These are phyloP conservation scores for Lotmaria passim DNA, from an alignment of 208 protist genomes.

Conservation along the genomic window DNA sequence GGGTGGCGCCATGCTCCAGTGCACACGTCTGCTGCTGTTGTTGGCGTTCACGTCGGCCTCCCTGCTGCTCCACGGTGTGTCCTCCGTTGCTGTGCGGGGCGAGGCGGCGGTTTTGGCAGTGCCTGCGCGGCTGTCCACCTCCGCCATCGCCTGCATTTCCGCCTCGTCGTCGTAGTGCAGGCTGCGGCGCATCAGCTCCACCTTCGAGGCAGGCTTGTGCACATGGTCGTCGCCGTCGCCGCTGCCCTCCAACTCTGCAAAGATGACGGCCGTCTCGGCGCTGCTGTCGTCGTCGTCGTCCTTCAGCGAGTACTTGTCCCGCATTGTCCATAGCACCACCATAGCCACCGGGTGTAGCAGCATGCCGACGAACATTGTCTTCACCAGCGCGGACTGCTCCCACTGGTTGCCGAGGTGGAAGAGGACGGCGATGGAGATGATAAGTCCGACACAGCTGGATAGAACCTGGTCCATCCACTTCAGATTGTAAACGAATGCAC, in stretches of 20 bases:
- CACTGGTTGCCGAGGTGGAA: conserved; percentile 53
- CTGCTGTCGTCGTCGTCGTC: conserved; percentile 17
- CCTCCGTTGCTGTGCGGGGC: not conserved
- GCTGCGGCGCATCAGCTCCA: conserved; percentile 16
- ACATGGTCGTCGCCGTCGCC: conserved; percentile 5
- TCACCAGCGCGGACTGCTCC: conserved; percentile 33
- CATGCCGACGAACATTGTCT: conserved; percentile 41
- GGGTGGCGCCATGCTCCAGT: conserved; percentile 18
- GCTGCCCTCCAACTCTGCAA: no score
- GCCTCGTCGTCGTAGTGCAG: not conserved
- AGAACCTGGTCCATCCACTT: conserved; percentile 72
- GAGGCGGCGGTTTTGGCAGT: no score
- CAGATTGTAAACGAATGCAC: conserved; percentile 62
- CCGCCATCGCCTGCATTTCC: not conserved
- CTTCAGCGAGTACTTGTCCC: conserved; percentile 25
- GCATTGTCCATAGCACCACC: conserved; percentile 27
- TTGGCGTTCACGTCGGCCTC: not conserved
- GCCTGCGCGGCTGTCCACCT: not conserved
- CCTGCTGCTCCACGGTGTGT: conserved; percentile 24
- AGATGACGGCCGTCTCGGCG: no score
- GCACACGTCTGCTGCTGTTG: conserved; percentile 4
- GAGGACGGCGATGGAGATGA: conserved; percentile 47
- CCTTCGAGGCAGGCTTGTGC: conserved; percentile 14
- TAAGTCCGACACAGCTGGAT: conserved; percentile 48
- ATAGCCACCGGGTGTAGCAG: conserved; percentile 28